Evolutionary conservation across 805 yeast species (phyloP), one percentile per base, ranked within the genome.

Genomic region (Yueomyces sp.): DNA sequence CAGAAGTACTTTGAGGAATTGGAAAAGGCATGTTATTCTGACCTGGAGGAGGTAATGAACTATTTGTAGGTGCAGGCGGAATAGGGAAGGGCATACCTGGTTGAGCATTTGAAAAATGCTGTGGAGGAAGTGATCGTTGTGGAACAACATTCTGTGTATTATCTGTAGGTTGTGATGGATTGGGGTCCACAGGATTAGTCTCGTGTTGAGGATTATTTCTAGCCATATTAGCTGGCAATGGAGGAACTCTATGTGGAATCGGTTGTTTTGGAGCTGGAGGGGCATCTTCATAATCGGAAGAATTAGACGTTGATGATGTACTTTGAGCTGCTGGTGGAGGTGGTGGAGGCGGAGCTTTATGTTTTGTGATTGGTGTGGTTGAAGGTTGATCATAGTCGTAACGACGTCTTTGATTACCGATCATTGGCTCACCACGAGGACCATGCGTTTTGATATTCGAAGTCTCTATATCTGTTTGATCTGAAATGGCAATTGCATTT

Each of bases 401-500:
- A 37, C 65, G 51, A 38, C 52, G 59, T 46, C 59, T 55, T 45
- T 60, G 65, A 47, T 47, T 52, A 34, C 55, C 51, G 29, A 54
- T 49, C 30, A 56, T 49, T 5, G 59, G 50, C 47, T 55, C 66
- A 9, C 63, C 66, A 42, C 59, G 55, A 46, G 73, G 78, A 81
- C 61, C 90, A 65, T 32, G 92, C 81, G 27, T 88, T 83, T 44
- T 92, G 85, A 57, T 77, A 53, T 51, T 77, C 62, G 55, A 85
- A 62, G 40, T 70, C 57, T 59, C 86, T 58, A 61, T 76, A 77
- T 45, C 76, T 52, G 49, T 54, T 76, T 67, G 67, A 55, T 75
- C 78, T 59, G 81, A 78, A 59, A 85, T 66, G 7, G 88, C 92
- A 50, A 88, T 74, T 3, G 96, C 96, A 53, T 85, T 85, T 54